Base-by-base conservation (phyloP, 306 rosid genomes). In the Ormosia emarginata region DNA sequence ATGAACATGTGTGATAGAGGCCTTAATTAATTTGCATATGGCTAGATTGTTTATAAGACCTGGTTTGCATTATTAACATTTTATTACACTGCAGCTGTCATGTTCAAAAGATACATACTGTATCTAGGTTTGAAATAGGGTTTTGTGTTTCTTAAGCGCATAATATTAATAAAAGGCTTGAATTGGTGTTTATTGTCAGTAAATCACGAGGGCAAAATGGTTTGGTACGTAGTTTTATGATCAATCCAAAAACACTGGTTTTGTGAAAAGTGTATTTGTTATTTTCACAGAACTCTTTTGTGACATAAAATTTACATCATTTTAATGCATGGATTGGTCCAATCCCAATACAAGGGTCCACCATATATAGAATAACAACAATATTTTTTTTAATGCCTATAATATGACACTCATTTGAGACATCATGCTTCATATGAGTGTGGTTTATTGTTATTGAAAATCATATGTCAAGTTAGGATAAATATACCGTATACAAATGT, bases 1-100 rank as follows among this genome's bases (percentile, higher is more conserved):
- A 71, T 84, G 85, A 67, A 67, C 30, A 77, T 74, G 67, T 81
- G 44, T 91, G 81, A 85, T 36, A 37, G 11, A 75, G 47, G 71
- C 80, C 68, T 65, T 14, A 39, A 30, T 30, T 71, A 4, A 30
- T 72, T 72, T 39, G 13, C 67, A n/a, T 66, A 61, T 47, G 71
- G 71, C 55, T 70, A 70, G 58, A 62, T 73, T 83, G 78, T 80
- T 58, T 71, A 57, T 71, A 59, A 57, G 65, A 58, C 71, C 13
- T 4, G 14, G 63, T 58, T 40, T 47, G 81, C 85, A 82, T 79
- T 80, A 32, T 61, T 53, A 41, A 69, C 84, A 74, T 86, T 78
- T 78, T 64, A 46, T 82, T 29, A 58, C 53, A 66, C 6, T 50
- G 86, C 84, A 83, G 71, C 63, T 37, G 62, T 65, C 50, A 81